Evolutionary conservation across 495 filamentous ascomycete genomes (phyloP), one percentile per base, ranked within the genome.

Genomic region (Talaromyces thailandensis): DNA sequence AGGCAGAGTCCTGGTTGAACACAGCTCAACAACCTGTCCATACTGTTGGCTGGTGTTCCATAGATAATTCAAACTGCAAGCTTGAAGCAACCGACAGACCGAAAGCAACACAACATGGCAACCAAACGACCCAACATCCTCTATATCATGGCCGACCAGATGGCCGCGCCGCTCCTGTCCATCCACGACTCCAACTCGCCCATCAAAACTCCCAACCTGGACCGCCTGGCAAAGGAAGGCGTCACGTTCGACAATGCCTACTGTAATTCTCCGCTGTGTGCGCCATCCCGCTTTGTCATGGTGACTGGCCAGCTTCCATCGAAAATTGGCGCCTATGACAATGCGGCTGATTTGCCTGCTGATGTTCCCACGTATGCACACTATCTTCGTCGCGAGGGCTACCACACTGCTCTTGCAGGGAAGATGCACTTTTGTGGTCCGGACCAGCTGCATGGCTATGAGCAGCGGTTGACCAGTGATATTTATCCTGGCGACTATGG

Each of bases 351-450:
- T 56, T 80, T 96, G 62, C 80, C 82, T 29, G 84, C 84, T 58
- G 90, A 93, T 63, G 81, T 85, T 28, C 91, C 90, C 3, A 96
- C 91, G 2, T 95, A 93, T 70, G 90, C 91, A 5, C 91, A 96
- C 68, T 93, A 95, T 71, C 78, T 96, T 50, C 89, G 91, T n/a
- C 77, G 80, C 16, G 83, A 88, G 68, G 90, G 89, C 51, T 96
- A 96, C 68, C 87, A 95, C 74, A 94, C 91, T n/a, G 87, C 86
- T 4, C 75, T 96, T 64, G 90, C 91, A 0, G 91, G 91, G 60
- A 96, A 96, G 80, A 96, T 96, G 91, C 91, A 96, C 71, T 96
- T 96, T 73, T 89, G 92, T 62, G 91, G 91, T 52, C 79, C 80
- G 1, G 91, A 96, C 68, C 91, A 96, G 75, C 79, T 95, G 58